Evolutionary conservation across 345 rosid species (phyloP), one percentile per base, ranked within the genome.

Genomic region (Aethionema arabicum): DNA sequence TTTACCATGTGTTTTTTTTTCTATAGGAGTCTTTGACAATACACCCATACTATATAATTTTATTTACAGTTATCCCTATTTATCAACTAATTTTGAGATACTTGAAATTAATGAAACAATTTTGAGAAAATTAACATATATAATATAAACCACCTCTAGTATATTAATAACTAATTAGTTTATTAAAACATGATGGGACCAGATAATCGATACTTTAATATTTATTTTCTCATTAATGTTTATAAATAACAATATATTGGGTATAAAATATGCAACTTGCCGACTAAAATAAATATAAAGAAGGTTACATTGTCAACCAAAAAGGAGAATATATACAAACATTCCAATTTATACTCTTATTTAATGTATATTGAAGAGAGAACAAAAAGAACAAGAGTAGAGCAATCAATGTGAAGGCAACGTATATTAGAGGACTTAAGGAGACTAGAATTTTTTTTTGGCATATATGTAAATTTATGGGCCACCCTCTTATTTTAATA

Each of bases 371-470:
- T 8, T n/a, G 16, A 21, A 21, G 27, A 21, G 27, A 21, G 27
- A 16, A 35, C 57, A 49, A 66, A 66, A 66, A 39, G 43, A 48
- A 48, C 51, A 48, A 66, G 31, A 39, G 35, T 36, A 9, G 41
- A 57, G 51, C 49, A 57, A 38, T 66, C 46, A 66, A 66, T 39
- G 11, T 15, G 63, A 66, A 15, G 39, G 55, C 27, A 56, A 56
- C 70, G 33, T 48, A 31, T 56, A n/a, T 13, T 30, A 56, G 49
- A 56, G 41, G 56, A 32, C 4, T 56, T n/a, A 66, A 56, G 45
- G 63, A 14, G 63, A 66, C 63, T 32, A 11, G 10, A 66, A 47
- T n/a, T n/a, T n/a, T n/a, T n/a, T 56, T 66, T 66, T 66, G 64
- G 56, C 57, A 40, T 56, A 56, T 57, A 31, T 66, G 57, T 32